These are phyloP conservation scores for Acanthamoeba royreba DNA, from an alignment of 208 protist species.

Conservation along the genomic window DNA sequence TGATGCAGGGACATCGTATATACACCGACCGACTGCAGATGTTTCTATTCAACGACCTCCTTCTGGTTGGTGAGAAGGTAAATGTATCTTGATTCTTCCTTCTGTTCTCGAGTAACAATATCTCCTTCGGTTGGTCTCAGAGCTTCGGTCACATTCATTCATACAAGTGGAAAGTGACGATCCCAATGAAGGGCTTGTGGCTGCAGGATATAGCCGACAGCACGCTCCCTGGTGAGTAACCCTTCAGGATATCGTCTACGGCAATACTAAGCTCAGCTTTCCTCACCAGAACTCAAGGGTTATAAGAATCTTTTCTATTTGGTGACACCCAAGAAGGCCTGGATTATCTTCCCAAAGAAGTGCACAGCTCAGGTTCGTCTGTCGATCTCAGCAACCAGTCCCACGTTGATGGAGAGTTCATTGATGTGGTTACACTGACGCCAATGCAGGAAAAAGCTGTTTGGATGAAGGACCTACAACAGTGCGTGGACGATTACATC, in stretches of 20 bases:
- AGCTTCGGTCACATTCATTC: neutral
- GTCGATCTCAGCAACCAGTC: neutral
- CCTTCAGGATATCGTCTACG: too few relatives aligned
- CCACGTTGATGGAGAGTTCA: neutral
- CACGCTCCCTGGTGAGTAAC: too few relatives aligned
- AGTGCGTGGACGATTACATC: neutral
- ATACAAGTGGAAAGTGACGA: constrained; percentile 29
- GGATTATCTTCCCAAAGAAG: neutral
- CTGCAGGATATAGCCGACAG: neutral
- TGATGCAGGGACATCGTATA: neutral
- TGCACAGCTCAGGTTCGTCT: neutral
- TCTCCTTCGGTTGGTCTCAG: too few relatives aligned
- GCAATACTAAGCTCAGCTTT: too few relatives aligned
- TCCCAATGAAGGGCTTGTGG: neutral
- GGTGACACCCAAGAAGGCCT: neutral
- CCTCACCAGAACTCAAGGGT: neutral
- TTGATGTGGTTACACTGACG: neutral
- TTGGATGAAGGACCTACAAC: neutral
- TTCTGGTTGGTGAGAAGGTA: neutral
- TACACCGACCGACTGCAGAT: neutral
- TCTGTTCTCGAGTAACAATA: neutral
- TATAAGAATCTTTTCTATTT: constrained; percentile 30
- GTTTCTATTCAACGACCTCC: constrained; percentile 32
- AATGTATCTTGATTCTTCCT: too few relatives aligned
- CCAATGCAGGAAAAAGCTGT: neutral